Evolutionary conservation across 2,329 filamentous ascomycete species (phyloP).

Genomic region (Scedosporium dehoogii): DNA sequence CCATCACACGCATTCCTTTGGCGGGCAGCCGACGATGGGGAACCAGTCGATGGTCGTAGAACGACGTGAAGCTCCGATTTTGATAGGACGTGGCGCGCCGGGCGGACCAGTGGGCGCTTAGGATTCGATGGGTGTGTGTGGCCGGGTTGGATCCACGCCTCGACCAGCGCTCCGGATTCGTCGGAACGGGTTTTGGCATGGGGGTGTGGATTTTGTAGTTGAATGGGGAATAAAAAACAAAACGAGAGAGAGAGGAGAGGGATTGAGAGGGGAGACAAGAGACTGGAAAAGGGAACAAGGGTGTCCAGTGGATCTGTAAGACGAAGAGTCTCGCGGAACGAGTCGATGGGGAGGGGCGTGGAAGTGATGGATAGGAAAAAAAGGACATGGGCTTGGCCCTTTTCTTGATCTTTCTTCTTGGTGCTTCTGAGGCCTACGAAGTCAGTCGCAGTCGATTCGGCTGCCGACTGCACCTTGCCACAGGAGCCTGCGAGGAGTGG

Average conservation of each 20-base stretch:
- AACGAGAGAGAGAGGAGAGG: too few species aligned
- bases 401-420: not conserved
- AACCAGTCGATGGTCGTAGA: not conserved
- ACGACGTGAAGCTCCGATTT: not conserved
- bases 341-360: not conserved
- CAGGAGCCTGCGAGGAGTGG: conserved; percentile 2
- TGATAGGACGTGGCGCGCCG: conserved; percentile 4
- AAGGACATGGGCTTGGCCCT: not conserved
- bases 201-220: not conserved
- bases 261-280: not conserved
- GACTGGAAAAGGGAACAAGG: not conserved
- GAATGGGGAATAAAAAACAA: not conserved
- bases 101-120: conserved; percentile 7
- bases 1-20: not conserved
- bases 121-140: not conserved
- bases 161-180: not conserved
- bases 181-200: not conserved
- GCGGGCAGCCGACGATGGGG: not conserved
- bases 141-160: not conserved
- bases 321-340: not conserved
- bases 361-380: too few species aligned
- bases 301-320: not conserved
- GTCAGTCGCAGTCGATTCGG: not conserved
- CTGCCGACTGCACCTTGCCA: not conserved
- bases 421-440: too few species aligned